Base-by-base conservation (phyloP, 2,329 filamentous ascomycete species). In the Cercospora sp. region DNA sequence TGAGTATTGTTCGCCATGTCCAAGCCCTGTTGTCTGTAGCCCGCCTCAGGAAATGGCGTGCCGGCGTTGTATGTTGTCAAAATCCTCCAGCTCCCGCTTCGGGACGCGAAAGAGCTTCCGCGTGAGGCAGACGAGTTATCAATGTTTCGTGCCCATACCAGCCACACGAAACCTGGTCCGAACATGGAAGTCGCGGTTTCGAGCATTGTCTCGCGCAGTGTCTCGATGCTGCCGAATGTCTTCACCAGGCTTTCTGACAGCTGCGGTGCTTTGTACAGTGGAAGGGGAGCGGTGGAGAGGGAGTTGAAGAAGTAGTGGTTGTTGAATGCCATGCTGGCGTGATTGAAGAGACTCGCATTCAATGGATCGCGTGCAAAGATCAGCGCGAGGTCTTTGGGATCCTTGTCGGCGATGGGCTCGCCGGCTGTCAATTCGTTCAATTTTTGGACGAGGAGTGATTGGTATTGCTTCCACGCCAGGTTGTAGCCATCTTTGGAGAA, bases 261-360 rank as follows among this genome's bases (percentile, higher is more conserved):
- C 53, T 77, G 72, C 1, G 81, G 77, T 67, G 87, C 87, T 72
- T 91, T 90, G 77, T 85, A 79, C 70, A 82, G 78, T 75, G 81
- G 42, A 23, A 64, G 58, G 5, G 69, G 63, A 9, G 60, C 28
- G 23, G 68, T 71, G 30, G 70, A 70, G 67, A 75, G 74, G 66
- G 68, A 67, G 73, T 87, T 79, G 86, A 94, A 94, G 87, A 93
- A 94, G 84, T 93, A 90, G 79, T 89, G 86, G 80, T 89, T 97
- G 87, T 98, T 98, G 86, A 92, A 91, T 65, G 93, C 92, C 91
- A 96, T 96, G 75, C 92, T 96, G 80, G 95, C 95, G 80, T 96
- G 88, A 87, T 98, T 99, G 89, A 99, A 99, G 78, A 90, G 84
- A 74, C 90, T 85, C 51, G 95, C 95, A 70, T 87, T 85, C 73